phyloP scores from a whole-genome alignment of 1,284 basidiomycete genomes.

The Erythrobasidium hasegawianum region DNA sequence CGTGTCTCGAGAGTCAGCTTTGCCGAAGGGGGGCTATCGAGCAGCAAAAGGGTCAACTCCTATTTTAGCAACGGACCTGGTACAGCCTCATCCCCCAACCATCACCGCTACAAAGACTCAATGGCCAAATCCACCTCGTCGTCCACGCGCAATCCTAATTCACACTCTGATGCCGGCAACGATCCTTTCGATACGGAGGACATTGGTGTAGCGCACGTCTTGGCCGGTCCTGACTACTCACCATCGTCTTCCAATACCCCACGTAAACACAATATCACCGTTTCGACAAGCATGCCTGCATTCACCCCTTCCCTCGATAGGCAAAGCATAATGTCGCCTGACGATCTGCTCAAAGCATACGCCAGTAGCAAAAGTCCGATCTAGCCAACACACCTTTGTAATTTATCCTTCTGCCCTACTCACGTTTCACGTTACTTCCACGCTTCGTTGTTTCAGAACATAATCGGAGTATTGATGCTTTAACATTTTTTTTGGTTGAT shows the following conservation, averaged over 20 bases:
- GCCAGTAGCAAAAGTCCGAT: conserved; percentile 2
- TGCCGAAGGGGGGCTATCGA: conserved; percentile 4
- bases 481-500: too few relatives aligned
- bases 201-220: neutral
- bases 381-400: too few relatives aligned
- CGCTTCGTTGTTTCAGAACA: too few relatives aligned
- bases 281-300: conserved; percentile 29
- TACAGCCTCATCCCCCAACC: conserved; percentile 29
- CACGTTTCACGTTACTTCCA: too few relatives aligned
- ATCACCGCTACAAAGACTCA: conserved; percentile 13
- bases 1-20: conserved; percentile 29
- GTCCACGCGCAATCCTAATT: conserved; percentile 4
- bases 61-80: conserved; percentile 32
- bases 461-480: too few relatives aligned
- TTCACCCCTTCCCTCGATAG: conserved; percentile 11
- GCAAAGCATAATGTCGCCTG: conserved; percentile 27
- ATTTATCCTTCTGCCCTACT: too few relatives aligned
- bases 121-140: conserved; percentile 3
- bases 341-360: conserved; percentile 31
- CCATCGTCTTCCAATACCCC: neutral
- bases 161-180: neutral
- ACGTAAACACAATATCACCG: conserved; percentile 30
- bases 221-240: neutral
- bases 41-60: conserved; percentile 7
- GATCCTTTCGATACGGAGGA: conserved; percentile 17